Percentiles rank a stretch among this genome's conserved stretches.
Evolutionary conservation across 345 rosid genomes (phyloP).

Genomic region (Draba incana): DNA sequence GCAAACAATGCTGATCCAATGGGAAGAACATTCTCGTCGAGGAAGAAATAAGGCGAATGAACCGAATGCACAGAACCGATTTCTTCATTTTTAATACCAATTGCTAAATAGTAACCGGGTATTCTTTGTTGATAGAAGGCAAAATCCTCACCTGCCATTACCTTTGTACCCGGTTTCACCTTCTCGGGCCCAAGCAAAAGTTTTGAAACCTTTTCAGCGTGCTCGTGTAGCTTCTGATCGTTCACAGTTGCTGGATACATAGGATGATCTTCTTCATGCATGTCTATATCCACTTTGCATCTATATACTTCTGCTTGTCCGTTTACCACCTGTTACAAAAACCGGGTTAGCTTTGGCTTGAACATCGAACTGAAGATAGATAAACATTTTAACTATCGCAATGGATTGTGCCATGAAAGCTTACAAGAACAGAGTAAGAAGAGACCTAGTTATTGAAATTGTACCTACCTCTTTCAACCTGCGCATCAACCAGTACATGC

Average conservation of each 20-base stretch:
- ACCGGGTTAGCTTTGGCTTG: constrained; percentile 9
- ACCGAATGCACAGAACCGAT: constrained; percentile 65
- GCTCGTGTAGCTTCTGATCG: constrained; percentile 57
- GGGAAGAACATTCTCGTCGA: constrained; percentile 82
- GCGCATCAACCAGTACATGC: constrained; percentile 58
- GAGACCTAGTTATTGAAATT: background rate
- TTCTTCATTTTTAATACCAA: constrained; percentile 74
- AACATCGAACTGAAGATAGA: background rate
- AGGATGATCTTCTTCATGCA: constrained; percentile 52
- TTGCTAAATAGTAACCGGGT: constrained; percentile 69
- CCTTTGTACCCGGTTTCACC: constrained; percentile 45
- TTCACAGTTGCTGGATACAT: constrained; percentile 69
- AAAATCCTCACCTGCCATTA: constrained; percentile 89
- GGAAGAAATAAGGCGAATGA: constrained; percentile 75
- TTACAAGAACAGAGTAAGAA: constrained; percentile 13
- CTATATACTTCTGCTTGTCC: constrained; percentile 69
- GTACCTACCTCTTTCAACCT: constrained; percentile 71
- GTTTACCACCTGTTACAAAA: constrained; percentile 58
- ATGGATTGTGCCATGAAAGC: background rate
- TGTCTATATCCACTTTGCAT: constrained; percentile 59
- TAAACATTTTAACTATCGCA: constrained; percentile 15
- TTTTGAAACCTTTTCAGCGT: constrained; percentile 53
- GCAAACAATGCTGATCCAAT: constrained; percentile 75
- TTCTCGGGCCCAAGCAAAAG: constrained; percentile 66
- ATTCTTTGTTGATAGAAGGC: constrained; percentile 74